Percentiles rank a stretch among this genome's conserved stretches.
Evolutionary conservation across 2,329 filamentous ascomycete genomes (phyloP).

Genomic region (Trichoderma afroharzianum): DNA sequence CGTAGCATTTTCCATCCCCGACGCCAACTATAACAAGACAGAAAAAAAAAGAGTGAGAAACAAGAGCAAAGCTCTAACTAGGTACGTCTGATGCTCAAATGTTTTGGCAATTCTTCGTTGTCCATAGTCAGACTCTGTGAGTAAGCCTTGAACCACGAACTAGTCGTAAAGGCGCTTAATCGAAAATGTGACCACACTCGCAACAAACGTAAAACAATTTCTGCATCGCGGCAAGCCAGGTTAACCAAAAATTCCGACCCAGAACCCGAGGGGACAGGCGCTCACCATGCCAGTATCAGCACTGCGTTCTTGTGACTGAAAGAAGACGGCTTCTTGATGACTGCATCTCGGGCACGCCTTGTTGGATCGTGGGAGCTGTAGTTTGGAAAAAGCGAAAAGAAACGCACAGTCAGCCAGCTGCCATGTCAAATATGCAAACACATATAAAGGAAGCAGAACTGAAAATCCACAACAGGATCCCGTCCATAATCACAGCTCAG

Average conservation of each 20-base stretch:
- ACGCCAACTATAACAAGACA: slow-evolving; percentile 5
- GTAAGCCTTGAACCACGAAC: slow-evolving; percentile 23
- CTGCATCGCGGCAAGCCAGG: slow-evolving; percentile 40
- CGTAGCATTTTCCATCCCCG: neutral
- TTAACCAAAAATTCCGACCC: neutral
- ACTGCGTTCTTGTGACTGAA: slow-evolving; percentile 96
- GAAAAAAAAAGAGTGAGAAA: neutral
- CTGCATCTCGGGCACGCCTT: slow-evolving; percentile 81
- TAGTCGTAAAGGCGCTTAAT: slow-evolving; percentile 37
- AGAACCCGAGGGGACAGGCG: neutral
- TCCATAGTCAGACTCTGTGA: neutral
- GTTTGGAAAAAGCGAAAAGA: slow-evolving; percentile 28
- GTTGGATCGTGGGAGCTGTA: slow-evolving; percentile 85
- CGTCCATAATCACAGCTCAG: slow-evolving; percentile 1
- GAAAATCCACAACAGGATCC: slow-evolving; percentile 25
- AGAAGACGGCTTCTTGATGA: slow-evolving; percentile 91
- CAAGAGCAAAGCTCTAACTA: neutral
- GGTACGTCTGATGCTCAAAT: neutral
- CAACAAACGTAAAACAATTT: slow-evolving; percentile 95
- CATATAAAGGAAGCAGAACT: slow-evolving; percentile 21
- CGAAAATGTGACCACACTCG: slow-evolving; percentile 85
- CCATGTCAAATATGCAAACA: slow-evolving; percentile 23
- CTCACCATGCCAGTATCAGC: slow-evolving; percentile 97
- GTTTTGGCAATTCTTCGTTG: neutral
- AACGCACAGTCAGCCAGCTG: slow-evolving; percentile 42